Evolutionary conservation across 768 basidiomycete genomes (phyloP).

Genomic region (Dentipellis fragilis): DNA sequence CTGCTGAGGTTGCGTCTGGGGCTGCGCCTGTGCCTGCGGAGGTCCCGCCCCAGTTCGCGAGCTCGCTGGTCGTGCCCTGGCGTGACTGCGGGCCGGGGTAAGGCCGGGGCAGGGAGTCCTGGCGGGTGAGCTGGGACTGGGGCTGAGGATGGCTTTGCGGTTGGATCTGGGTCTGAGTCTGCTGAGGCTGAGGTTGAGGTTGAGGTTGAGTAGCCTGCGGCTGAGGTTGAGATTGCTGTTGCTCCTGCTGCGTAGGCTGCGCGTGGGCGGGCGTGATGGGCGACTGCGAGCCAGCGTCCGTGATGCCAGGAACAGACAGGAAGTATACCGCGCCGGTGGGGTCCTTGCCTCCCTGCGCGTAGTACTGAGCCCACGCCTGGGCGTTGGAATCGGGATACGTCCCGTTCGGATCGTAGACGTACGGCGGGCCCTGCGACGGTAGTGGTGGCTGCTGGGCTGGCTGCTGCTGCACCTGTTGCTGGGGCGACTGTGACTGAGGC

Average conservation of each 20-base stretch:
- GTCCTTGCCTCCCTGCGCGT: slow-evolving; percentile 70
- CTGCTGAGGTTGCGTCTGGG: background rate
- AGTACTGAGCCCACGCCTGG: slow-evolving; percentile 83
- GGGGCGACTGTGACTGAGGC: slow-evolving; percentile 14
- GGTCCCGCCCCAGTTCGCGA: background rate
- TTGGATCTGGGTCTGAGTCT: too few relatives aligned
- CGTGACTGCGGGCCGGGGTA: background rate
- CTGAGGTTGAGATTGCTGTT: background rate
- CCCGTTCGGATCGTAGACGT: slow-evolving; percentile 49
- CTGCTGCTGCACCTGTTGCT: slow-evolving; percentile 46
- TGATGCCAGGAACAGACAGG: slow-evolving; percentile 65
- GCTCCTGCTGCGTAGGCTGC: background rate
- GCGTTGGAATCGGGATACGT: slow-evolving; percentile 74
- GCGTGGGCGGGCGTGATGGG: slow-evolving; percentile 9
- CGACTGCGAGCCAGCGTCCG: slow-evolving; percentile 21
- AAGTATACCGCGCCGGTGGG: slow-evolving; percentile 74
- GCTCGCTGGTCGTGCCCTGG: background rate
- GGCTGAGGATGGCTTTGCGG: too few relatives aligned
- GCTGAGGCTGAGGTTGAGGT: background rate
- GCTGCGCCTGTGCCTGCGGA: background rate
- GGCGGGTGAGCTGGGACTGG: too few relatives aligned
- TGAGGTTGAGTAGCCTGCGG: background rate
- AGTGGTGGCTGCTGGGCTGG: slow-evolving; percentile 28
- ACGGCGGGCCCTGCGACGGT: slow-evolving; percentile 39
- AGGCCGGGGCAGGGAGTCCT: background rate